Evolutionary conservation across 1,284 basidiomycete species (phyloP), one percentile per base, ranked within the genome.

Genomic region (Cryptococcus deneoformans): DNA sequence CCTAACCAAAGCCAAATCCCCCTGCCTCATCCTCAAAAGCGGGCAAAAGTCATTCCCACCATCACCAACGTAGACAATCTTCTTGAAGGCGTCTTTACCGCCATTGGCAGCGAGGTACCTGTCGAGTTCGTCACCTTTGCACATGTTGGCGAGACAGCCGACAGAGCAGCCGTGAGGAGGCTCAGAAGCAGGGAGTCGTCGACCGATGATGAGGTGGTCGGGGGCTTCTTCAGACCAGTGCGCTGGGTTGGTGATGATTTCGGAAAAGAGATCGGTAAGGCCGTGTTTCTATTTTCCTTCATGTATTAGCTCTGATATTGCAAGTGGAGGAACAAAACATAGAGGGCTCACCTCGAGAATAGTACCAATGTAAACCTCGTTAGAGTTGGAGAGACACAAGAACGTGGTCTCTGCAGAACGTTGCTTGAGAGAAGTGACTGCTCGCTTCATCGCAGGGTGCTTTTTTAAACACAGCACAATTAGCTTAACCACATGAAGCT

Each of bases 11-110:
- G 62, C 70, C 46, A 56, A 56, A 50, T 79, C 83, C 58, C 64
- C 90, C 87, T 83, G 82, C 77, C 87, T 81, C 57, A 98, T 80
- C 53, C 89, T 85, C 56, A 95, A 78, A 51, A 93, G 82, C 4
- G 95, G 93, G 73, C 96, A 99, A 73, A 90, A 97, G 76, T 99
- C 96, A 76, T 99, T 99, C 10, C 84, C 83, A 1, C 95, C 95
- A 73, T 99, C 95, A 24, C 95, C 96, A 55, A 98, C 84, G 75
- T 97, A 99, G 47, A 92, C 81, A 62, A 97, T 82, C 53, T 88
- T 85, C 61, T 95, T 88, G 70, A 83, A 98, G 4, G 68, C 58
- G 6, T 77, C 74, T 38, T 81, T 79, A 12, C 83, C 81, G n/a
- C 82, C 82, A 62, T 89, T 81, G n/a, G 85, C 80, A 2, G 80